Base-by-base conservation (phyloP, 2,329 filamentous ascomycete species). In the Monosporascus ibericus region DNA sequence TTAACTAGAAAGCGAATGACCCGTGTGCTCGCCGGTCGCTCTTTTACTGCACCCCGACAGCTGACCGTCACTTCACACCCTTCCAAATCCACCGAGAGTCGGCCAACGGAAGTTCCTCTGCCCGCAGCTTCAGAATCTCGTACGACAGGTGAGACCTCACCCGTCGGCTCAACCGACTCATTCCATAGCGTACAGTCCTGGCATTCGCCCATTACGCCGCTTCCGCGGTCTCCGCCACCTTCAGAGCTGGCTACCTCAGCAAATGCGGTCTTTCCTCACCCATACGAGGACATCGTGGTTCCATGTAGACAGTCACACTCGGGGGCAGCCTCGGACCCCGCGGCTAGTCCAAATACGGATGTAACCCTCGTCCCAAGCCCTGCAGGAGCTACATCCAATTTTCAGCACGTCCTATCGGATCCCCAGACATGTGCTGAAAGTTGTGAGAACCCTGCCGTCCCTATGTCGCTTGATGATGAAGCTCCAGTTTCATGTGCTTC, bases 151-250 rank as follows among this genome's bases (percentile, higher is more conserved):
- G 65, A 68, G 36, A 60, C 66, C n/a, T 79, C 78, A 9, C 74
- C 77, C 5, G 71, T 72, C 30, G 71, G 64, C 37, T 75, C 75
- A 15, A 65, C 74, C 17, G 79, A 80, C 49, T 82, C 80, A 1
- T 81, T 83, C 55, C 77, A 80, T 60, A 80, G 74, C 52, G 70
- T 75, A 5, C 71, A 78, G 54, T 78, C 78, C 8, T 80, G 77
- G 77, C 71, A 76, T 55, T 75, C 77, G 22, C 69, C 73, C 9
- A 63, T 71, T 38, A 69, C 69, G 5, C 68, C 74, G 25, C 65
- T 75, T 3, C 73, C 74, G 22, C 73, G 72, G 6, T 78, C 77
- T 3, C 73, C 75, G 18, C 70, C 73, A 2, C 63, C 69, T 17
- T 74, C 75, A 5, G 70, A 70, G 27, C 68, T 68, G 17, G 65